phyloP scores from a whole-genome alignment of 78 protist species.

The Dictyostelium citrinum region DNA sequence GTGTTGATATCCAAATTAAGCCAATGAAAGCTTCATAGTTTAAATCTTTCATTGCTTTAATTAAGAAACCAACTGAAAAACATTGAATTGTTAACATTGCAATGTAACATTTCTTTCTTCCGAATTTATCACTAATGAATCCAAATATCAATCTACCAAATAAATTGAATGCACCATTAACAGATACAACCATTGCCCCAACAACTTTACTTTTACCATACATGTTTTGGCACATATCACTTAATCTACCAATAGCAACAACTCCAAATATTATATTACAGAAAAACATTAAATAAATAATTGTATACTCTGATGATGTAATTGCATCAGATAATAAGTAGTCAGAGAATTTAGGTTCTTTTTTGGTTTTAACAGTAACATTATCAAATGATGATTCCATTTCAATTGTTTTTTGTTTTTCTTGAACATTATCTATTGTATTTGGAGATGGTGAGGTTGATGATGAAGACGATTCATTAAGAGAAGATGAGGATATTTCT shows the following conservation, averaged over 20 bases:
- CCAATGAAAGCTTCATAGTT: background rate
- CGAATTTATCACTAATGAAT: conserved; percentile 46
- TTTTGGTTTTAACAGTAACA: background rate
- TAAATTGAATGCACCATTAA: conserved; percentile 75
- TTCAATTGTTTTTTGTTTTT: background rate
- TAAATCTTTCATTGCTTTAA: background rate
- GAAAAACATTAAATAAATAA: conserved; percentile 59
- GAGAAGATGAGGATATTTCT: background rate
- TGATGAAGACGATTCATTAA: background rate
- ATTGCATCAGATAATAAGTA: background rate
- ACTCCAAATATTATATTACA: conserved; percentile 63
- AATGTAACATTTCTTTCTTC: conserved; percentile 25
- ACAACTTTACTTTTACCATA: conserved; percentile 47
- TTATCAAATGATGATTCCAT: background rate
- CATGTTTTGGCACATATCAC: conserved; percentile 68
- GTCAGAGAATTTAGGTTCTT: background rate
- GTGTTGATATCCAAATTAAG: background rate
- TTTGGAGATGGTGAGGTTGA: background rate
- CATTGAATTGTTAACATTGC: background rate
- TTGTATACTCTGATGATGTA: background rate
- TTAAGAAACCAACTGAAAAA: conserved; percentile 4
- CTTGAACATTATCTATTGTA: background rate
- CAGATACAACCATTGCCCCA: conserved; percentile 57
- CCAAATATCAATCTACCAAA: conserved; percentile 69
- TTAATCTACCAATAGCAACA: conserved; percentile 37